A percentile compares a stretch with the other conserved stretches of the same genome.
Conservation (phyloP, 352 stramenopile genomes). For the Pythium sp. region DNA sequence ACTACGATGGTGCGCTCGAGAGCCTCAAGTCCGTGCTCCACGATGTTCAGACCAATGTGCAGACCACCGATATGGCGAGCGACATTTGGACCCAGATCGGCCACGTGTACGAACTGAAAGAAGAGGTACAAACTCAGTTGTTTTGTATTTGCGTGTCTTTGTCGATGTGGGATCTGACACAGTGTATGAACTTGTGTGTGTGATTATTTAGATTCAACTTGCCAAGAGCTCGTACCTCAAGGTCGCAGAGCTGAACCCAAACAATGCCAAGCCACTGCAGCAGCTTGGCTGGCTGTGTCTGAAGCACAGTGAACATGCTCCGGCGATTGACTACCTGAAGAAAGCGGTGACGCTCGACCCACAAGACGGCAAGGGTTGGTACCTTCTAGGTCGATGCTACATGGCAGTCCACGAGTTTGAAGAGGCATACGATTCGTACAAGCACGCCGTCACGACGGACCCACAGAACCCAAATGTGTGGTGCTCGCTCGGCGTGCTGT, state of each 20-base stretch:
- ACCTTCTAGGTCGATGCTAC: not conserved
- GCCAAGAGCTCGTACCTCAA: not conserved
- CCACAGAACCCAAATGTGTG: not conserved
- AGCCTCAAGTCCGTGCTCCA: not conserved
- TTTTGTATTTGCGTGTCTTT: too few species aligned
- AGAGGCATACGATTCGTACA: not conserved
- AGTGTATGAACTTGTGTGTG: too few species aligned
- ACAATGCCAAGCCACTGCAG: not conserved
- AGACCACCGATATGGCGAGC: not conserved
- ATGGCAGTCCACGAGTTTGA: not conserved
- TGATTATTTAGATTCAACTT: not conserved
- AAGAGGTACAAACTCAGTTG: not conserved
- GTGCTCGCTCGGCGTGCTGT: not conserved
- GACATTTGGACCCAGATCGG: not conserved
- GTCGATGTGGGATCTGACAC: too few species aligned
- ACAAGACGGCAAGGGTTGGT: not conserved
- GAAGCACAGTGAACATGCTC: not conserved
- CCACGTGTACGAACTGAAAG: not conserved
- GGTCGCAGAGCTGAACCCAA: not conserved
- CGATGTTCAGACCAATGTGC: too few species aligned
- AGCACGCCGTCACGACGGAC: not conserved
- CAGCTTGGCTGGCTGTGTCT: not conserved
- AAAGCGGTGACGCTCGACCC: not conserved
- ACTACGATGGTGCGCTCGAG: not conserved
- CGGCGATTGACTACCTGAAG: not conserved